A percentile compares a stretch with the other conserved stretches of the same genome.
Evolutionary conservation across 2,329 filamentous ascomycete species (phyloP).

Genomic region (Neonectria faginata): DNA sequence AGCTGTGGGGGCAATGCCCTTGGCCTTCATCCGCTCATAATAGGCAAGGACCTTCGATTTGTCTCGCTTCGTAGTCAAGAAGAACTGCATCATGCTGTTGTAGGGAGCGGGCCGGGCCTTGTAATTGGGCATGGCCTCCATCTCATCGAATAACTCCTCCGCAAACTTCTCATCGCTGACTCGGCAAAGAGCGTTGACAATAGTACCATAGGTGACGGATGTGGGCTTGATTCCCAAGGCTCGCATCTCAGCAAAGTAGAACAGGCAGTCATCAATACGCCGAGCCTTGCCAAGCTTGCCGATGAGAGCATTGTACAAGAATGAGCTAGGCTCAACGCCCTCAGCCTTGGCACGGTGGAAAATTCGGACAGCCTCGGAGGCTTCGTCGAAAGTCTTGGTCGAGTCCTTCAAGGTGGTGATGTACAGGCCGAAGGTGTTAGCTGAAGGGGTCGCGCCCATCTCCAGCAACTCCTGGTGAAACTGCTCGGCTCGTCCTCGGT

Average conservation of each 20-base stretch:
- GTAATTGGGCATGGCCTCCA: slow-evolving; percentile 99
- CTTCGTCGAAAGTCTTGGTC: slow-evolving; percentile 97
- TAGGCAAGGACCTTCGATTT: slow-evolving; percentile 93
- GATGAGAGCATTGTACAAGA: slow-evolving; percentile 97
- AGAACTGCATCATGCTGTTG: slow-evolving; percentile 99
- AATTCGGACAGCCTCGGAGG: slow-evolving; percentile 95
- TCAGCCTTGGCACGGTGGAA: slow-evolving; percentile 94
- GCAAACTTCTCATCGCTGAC: slow-evolving; percentile 98
- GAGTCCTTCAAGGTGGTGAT: slow-evolving; percentile 99
- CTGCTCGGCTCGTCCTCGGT: slow-evolving; percentile 82
- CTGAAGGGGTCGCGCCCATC: slow-evolving; percentile 91
- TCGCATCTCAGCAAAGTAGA: slow-evolving; percentile 99
- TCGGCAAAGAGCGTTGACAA: slow-evolving; percentile 96
- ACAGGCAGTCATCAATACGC: slow-evolving; percentile 96
- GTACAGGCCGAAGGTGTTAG: slow-evolving; percentile 98
- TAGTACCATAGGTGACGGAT: slow-evolving; percentile 96
- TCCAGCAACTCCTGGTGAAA: slow-evolving; percentile 92
- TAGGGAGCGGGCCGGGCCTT: slow-evolving; percentile 97
- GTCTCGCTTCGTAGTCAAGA: slow-evolving; percentile 96
- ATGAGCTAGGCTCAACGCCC: slow-evolving; percentile 94
- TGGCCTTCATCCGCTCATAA: slow-evolving; percentile 92
- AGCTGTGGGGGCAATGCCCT: slow-evolving; percentile 88
- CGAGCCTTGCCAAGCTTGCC: slow-evolving; percentile 98
- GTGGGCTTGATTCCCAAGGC: slow-evolving; percentile 92
- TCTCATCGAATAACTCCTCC: slow-evolving; percentile 97